phyloP scores from a whole-genome alignment of 768 basidiomycete species.

The Lentinus tigrinus region DNA sequence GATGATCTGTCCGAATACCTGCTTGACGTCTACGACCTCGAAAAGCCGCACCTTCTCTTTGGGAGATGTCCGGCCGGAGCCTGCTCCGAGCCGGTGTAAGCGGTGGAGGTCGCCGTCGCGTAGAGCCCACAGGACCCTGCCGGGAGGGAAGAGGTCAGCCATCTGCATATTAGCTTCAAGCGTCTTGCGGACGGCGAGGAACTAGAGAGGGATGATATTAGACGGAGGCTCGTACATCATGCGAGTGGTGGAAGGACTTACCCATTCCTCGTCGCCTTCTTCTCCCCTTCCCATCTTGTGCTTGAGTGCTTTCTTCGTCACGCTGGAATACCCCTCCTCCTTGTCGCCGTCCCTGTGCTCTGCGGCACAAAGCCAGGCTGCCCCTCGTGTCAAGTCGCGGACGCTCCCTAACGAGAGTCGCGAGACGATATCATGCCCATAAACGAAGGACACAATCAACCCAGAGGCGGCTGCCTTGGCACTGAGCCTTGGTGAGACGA shows the following conservation, averaged over 20 bases:
- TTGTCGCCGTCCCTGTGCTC: constrained; percentile 40
- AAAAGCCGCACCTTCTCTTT: constrained; percentile 67
- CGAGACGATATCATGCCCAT: constrained; percentile 81
- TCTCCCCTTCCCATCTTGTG: constrained; percentile 64
- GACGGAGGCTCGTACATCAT: not conserved
- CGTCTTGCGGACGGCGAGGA: constrained; percentile 78
- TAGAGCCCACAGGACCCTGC: constrained; percentile 77
- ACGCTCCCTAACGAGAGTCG: constrained; percentile 77
- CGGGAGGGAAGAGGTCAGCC: constrained; percentile 72
- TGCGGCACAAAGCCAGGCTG: constrained; percentile 79
- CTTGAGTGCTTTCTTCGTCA: constrained; percentile 48
- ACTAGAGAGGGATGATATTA: constrained; percentile 39
- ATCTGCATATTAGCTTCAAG: constrained; percentile 81
- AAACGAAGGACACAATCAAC: constrained; percentile 75
- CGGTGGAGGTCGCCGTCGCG: constrained; percentile 69
- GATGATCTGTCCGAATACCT: constrained; percentile 77
- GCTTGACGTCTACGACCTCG: constrained; percentile 73
- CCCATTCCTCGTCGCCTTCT: constrained; percentile 56
- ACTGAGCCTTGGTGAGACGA: constrained; percentile 60
- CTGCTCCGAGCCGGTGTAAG: constrained; percentile 39
- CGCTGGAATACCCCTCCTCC: constrained; percentile 38
- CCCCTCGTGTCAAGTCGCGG: constrained; percentile 71
- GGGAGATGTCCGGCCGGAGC: constrained; percentile 17
- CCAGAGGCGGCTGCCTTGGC: constrained; percentile 55
- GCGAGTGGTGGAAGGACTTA: constrained; percentile 24